Evolutionary conservation across 2,329 filamentous ascomycete species (phyloP).

Genomic region (Diaporthe capsici): DNA sequence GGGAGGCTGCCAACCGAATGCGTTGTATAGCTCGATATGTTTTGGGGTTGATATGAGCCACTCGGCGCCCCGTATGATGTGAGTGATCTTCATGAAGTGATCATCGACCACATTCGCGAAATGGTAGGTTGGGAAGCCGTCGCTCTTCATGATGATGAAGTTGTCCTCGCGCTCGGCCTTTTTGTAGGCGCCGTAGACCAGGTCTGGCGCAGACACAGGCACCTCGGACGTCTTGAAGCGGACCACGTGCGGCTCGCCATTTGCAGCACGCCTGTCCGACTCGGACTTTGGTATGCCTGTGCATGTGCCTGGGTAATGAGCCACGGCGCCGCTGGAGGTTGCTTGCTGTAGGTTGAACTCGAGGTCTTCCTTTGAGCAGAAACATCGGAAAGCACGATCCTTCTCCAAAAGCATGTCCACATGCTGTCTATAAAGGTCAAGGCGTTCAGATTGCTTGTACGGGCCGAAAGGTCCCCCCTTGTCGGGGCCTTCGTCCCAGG

Average conservation of each 20-base stretch:
- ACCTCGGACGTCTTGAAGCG: slow-evolving; percentile 77
- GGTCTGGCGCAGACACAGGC: slow-evolving; percentile 78
- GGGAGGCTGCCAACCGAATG: slow-evolving; percentile 81
- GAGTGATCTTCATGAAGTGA: slow-evolving; percentile 94
- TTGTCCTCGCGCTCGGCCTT: slow-evolving; percentile 76
- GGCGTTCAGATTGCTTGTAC: slow-evolving; percentile 90
- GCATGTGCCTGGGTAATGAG: slow-evolving; percentile 76
- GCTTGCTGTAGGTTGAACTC: slow-evolving; percentile 63
- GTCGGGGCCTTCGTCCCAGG: slow-evolving; percentile 95
- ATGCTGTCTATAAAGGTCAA: slow-evolving; percentile 79
- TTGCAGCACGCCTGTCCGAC: slow-evolving; percentile 77
- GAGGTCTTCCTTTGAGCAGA: slow-evolving; percentile 80
- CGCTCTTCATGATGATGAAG: slow-evolving; percentile 90
- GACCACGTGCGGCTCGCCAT: slow-evolving; percentile 81
- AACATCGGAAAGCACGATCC: slow-evolving; percentile 91
- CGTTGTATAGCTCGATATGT: slow-evolving; percentile 78
- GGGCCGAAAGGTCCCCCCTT: slow-evolving; percentile 86
- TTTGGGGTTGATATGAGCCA: slow-evolving; percentile 96
- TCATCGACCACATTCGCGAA: slow-evolving; percentile 98
- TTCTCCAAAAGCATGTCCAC: slow-evolving; percentile 77
- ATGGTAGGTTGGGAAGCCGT: slow-evolving; percentile 95
- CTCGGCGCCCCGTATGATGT: slow-evolving; percentile 94
- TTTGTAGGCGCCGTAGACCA: slow-evolving; percentile 81
- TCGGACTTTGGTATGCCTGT: slow-evolving; percentile 75
- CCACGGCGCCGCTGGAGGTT: slow-evolving; percentile 53